Evolutionary conservation across 345 rosid genomes (phyloP).

Genomic region (Camelina neglecta): DNA sequence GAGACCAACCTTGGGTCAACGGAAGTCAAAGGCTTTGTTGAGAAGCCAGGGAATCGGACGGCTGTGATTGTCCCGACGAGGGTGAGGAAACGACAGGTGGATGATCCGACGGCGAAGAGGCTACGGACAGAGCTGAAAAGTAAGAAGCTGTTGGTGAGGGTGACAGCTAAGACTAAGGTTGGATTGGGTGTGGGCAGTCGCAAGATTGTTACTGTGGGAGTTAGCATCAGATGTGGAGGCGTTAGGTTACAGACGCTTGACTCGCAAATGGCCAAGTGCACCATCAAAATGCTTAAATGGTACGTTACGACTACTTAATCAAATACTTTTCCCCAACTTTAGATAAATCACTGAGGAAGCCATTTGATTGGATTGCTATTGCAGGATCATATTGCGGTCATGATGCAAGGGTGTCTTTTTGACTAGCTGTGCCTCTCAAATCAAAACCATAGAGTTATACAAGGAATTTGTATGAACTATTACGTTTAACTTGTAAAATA

Average conservation of each 20-base stretch:
- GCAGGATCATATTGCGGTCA: conserved; percentile 41
- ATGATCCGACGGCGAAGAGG: conserved; percentile 48
- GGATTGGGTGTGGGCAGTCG: conserved; percentile 52
- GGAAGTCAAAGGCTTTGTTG: conserved; percentile 52
- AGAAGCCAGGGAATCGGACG: conserved; percentile 54
- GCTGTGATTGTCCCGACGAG: conserved; percentile 54
- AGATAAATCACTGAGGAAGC: neutral
- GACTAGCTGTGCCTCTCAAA: neutral
- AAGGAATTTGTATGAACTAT: neutral
- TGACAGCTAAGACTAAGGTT: conserved; percentile 56
- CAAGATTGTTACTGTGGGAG: conserved; percentile 54
- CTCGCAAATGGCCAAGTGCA: conserved; percentile 65
- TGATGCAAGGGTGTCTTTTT: conserved; percentile 27
- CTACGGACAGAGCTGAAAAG: conserved; percentile 47
- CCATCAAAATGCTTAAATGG: conserved; percentile 64
- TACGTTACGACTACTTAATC: conserved; percentile 33
- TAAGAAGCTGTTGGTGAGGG: conserved; percentile 52
- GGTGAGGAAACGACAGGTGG: conserved; percentile 53
- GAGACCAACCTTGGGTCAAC: conserved; percentile 52
- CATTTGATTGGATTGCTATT: conserved; percentile 27
- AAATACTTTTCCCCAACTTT: neutral
- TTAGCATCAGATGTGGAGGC: conserved; percentile 56
- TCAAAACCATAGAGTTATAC: neutral
- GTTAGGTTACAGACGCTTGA: conserved; percentile 53
- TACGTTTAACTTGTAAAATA: neutral